Percentiles rank a stretch among this genome's conserved stretches.
These are phyloP conservation scores for Pyrus pyrifolia DNA, from an alignment of 306 rosid genomes.

Conservation along the genomic window DNA sequence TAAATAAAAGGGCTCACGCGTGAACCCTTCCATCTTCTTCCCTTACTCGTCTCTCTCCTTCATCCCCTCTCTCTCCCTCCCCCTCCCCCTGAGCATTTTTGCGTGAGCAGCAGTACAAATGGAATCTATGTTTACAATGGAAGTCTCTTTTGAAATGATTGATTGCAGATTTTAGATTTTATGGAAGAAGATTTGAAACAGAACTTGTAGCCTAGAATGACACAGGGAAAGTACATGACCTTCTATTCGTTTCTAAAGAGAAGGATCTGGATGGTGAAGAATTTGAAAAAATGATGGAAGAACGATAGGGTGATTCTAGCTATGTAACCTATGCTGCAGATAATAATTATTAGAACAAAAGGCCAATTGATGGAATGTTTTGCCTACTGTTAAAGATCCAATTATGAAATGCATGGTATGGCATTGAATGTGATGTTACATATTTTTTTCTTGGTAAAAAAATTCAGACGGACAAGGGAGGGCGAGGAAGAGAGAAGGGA, in stretches of 20 bases:
- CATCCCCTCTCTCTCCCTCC: too few relatives aligned
- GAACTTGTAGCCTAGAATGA: slow-evolving; percentile 24
- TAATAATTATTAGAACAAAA: slow-evolving; percentile 59
- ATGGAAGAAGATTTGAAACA: slow-evolving; percentile 44
- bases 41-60: too few relatives aligned
- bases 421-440: slow-evolving; percentile 1
- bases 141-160: slow-evolving; percentile 26
- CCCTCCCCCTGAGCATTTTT: too few relatives aligned
- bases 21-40: too few relatives aligned
- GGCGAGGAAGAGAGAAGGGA: too few relatives aligned
- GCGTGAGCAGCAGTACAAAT: too few relatives aligned
- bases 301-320: slow-evolving; percentile 37
- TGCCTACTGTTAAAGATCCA: slow-evolving; percentile 35
- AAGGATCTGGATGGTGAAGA: slow-evolving; percentile 75
- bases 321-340: slow-evolving; percentile 42
- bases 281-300: slow-evolving; percentile 71
- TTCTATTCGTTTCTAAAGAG: slow-evolving; percentile 62
- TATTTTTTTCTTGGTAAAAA: background rate
- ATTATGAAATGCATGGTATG: slow-evolving; percentile 79
- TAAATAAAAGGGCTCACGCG: too few relatives aligned
- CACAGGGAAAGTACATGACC: slow-evolving; percentile 30
- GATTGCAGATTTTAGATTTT: slow-evolving; percentile 57
- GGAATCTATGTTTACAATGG: too few relatives aligned
- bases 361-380: slow-evolving; percentile 26
- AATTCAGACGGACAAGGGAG: background rate